Base-by-base conservation (phyloP, 257 asterid species). In the Paulownia fortunei region DNA sequence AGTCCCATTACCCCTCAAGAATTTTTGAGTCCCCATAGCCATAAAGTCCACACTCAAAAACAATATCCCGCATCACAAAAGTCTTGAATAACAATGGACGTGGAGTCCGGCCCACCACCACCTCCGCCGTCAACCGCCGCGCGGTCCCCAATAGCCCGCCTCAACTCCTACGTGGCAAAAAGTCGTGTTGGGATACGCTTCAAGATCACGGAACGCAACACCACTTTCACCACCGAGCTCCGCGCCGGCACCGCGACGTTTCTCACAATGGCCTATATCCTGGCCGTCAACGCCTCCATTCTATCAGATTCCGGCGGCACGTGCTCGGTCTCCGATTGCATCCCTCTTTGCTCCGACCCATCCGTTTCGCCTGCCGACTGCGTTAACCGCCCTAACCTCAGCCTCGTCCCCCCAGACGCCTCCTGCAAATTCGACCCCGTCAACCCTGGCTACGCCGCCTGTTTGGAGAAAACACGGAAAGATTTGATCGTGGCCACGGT, bases 241-340 rank as follows among this genome's bases (percentile, higher is more conserved):
- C 95, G 93, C 7, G 97, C 97, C 34, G 97, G 97, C 52, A 91
- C 95, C 61, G 85, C 97, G 44, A 91, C 97, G 0, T 91, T 91
- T 49, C 92, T 91, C 65, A 91, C 97, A 72, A 88, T 91, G 95
- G 97, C 97, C 15, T 91, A 91, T 82, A 91, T 91, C 80, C 82
- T 91, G 19, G 95, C 97, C 52, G 97, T 91, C 10, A 91, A 91
- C 82, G 95, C 97, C 39, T 89, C 95, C 59, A 88, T 91, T 3
- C 73, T 91, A 4, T 64, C 97, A 0, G 97, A 91, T 32, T 91
- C 97, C 23, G 97, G 97, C 32, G 97, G 93, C 9, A 87, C 97
- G 1, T 91, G 97, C 69, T 87, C 97, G 0, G 85, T 89, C 58
- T 83, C 97, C 58, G 97, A 91, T 49, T 91, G 97, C 82, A 34